Percentiles rank a stretch among this genome's conserved stretches.
Evolutionary conservation across 148 eudicot species (phyloP).

Genomic region (Oxyria digyna): DNA sequence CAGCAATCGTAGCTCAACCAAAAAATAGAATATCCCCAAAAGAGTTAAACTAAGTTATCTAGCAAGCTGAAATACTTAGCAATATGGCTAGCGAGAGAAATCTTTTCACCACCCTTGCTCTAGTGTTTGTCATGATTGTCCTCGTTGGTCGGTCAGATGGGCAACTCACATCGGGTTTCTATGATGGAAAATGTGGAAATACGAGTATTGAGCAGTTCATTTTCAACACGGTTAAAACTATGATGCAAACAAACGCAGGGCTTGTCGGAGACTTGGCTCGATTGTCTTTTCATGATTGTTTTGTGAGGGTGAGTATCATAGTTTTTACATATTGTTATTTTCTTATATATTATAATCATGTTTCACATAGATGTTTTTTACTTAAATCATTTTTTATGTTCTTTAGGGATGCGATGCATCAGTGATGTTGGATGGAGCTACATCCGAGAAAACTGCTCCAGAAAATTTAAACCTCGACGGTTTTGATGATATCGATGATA

Average conservation of each 20-base stretch:
- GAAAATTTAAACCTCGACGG: slow-evolving; percentile 33
- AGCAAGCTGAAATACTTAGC: too few species aligned
- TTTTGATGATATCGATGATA: slow-evolving; percentile 20
- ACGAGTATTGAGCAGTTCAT: slow-evolving; percentile 33
- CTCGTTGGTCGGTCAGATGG: slow-evolving; percentile 22
- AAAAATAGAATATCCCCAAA: background rate
- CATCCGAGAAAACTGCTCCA: slow-evolving; percentile 27
- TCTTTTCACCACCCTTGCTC: background rate
- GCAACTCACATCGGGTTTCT: slow-evolving; percentile 29
- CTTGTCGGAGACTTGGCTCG: slow-evolving; percentile 39
- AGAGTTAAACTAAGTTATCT: background rate
- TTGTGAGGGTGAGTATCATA: slow-evolving; percentile 33
- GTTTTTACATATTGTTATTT: background rate
- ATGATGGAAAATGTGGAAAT: slow-evolving; percentile 30
- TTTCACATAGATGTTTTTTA: background rate
- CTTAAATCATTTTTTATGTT: background rate
- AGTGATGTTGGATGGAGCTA: slow-evolving; percentile 31
- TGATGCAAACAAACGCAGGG: slow-evolving; percentile 17
- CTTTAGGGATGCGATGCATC: slow-evolving; percentile 61
- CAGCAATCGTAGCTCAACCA: background rate
- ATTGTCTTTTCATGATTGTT: slow-evolving; percentile 48
- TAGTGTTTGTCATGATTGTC: slow-evolving; percentile 23
- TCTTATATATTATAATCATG: background rate
- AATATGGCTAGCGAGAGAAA: background rate
- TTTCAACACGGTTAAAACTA: slow-evolving; percentile 10